Conservation (phyloP, 1,284 basidiomycete species). For the Cronartium quercuum region DNA sequence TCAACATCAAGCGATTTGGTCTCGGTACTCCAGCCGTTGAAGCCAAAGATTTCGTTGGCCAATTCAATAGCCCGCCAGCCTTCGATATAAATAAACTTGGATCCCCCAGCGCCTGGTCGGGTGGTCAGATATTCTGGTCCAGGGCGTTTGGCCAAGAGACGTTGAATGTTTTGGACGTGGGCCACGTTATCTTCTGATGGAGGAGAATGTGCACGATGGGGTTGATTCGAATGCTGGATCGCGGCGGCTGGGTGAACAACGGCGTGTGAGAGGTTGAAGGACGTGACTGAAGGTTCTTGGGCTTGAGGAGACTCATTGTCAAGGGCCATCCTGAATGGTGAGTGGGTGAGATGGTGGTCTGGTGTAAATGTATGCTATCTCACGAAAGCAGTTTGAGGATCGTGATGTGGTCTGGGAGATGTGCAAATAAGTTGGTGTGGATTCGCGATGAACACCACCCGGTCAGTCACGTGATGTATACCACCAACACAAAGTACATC, state of each 20-base stretch:
- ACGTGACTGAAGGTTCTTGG: background rate
- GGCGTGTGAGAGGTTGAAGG: constrained; percentile 4
- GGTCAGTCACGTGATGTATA: too few relatives aligned
- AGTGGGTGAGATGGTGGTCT: background rate
- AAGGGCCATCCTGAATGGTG: too few relatives aligned
- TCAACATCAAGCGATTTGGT: constrained; percentile 69
- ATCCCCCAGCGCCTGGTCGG: constrained; percentile 50
- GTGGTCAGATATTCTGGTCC: constrained; percentile 27
- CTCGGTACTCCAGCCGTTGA: constrained; percentile 91
- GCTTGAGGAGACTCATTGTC: background rate
- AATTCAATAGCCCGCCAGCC: constrained; percentile 96
- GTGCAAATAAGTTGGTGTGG: too few relatives aligned
- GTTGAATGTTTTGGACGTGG: constrained; percentile 8
- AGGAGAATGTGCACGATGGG: background rate
- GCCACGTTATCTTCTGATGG: background rate
- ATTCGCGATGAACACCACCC: too few relatives aligned
- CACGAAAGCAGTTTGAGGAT: too few relatives aligned
- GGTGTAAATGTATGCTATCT: too few relatives aligned
- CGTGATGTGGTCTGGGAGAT: too few relatives aligned
- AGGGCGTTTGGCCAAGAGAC: constrained; percentile 12
- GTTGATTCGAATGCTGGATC: background rate
- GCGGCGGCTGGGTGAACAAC: background rate
- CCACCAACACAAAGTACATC: too few relatives aligned
- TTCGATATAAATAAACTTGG: constrained; percentile 87
- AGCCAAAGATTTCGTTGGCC: constrained; percentile 97